Conservation (phyloP, 2,329 filamentous ascomycete genomes). For the Sodiomyces alkalinus region DNA sequence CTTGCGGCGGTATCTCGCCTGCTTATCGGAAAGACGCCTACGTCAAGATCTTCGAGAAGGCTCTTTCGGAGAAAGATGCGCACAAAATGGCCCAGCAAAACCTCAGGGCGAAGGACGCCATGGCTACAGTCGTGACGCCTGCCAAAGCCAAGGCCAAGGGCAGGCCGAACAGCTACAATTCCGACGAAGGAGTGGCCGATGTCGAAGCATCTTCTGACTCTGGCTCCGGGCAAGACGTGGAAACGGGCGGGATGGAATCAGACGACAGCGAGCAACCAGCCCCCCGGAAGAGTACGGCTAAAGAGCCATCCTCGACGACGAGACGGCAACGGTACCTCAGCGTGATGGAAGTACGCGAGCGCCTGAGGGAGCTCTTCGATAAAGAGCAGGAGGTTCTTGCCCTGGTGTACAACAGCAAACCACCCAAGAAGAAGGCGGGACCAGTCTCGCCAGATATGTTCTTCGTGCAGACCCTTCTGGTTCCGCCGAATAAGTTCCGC, state of each 20-base stretch:
- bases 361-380: conserved; percentile 66
- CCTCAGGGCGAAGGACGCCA: conserved; percentile 54
- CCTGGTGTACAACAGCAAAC: conserved; percentile 71
- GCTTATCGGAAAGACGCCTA: conserved; percentile 78
- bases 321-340: conserved; percentile 59
- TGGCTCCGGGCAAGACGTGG: conserved; percentile 24
- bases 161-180: conserved; percentile 24
- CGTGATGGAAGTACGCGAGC: conserved; percentile 67
- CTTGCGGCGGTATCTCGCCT: conserved; percentile 57
- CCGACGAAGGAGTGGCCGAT: conserved; percentile 58
- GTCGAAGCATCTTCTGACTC: conserved; percentile 37
- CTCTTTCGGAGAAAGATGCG: conserved; percentile 58
- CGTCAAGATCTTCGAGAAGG: conserved; percentile 86
- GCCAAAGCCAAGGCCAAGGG: conserved; percentile 15
- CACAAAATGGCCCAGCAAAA: conserved; percentile 57
- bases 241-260: conserved; percentile 21
- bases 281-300: too few species aligned
- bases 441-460: conserved; percentile 76
- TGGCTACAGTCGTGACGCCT: conserved; percentile 42
- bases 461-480: conserved; percentile 73
- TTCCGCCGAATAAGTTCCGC: conserved; percentile 84
- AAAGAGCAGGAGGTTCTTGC: conserved; percentile 73
- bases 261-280: conserved; percentile 28
- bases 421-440: conserved; percentile 37
- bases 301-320: conserved; percentile 19